Evolutionary conservation across 1,139 yeast species (phyloP).

Genomic region (Scheffersomyces quercinus): DNA sequence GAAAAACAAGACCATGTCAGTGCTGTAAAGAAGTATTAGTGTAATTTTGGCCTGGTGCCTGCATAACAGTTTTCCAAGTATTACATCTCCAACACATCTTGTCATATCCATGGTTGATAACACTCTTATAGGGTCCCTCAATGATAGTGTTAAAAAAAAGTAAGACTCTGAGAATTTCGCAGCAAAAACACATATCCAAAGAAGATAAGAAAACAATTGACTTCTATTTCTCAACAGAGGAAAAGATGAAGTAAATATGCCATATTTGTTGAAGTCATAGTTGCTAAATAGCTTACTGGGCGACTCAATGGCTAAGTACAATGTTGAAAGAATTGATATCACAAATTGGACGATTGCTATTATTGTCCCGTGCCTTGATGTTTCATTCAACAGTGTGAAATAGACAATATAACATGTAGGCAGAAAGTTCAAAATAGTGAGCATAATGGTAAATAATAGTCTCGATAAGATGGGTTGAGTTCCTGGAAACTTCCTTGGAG

Average conservation of each 20-base stretch:
- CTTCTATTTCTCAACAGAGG: conserved; percentile 54
- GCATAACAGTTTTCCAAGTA: conserved; percentile 56
- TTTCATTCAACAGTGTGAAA: conserved; percentile 50
- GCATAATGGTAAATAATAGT: conserved; percentile 40
- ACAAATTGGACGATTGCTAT: conserved; percentile 60
- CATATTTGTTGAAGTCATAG: conserved; percentile 7
- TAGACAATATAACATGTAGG: conserved; percentile 67
- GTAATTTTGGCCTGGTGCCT: conserved; percentile 58
- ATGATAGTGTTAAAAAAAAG: conserved; percentile 72
- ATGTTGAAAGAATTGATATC: conserved; percentile 58
- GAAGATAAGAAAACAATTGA: conserved; percentile 53
- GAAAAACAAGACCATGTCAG: conserved; percentile 75
- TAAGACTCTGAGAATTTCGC: conserved; percentile 82
- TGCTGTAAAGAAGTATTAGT: conserved; percentile 54
- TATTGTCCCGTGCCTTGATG: conserved; percentile 49
- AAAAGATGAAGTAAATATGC: conserved; percentile 51
- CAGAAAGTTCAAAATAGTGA: conserved; percentile 49
- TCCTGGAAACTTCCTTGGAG: conserved; percentile 74
- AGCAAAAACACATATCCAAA: conserved; percentile 70
- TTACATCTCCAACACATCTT: conserved; percentile 62
- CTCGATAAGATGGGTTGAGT: conserved; percentile 50
- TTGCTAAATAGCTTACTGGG: conserved; percentile 50
- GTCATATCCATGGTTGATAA: conserved; percentile 58
- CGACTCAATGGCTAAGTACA: conserved; percentile 56
- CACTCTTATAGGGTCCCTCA: conserved; percentile 76